Evolutionary conservation across 2,329 filamentous ascomycete genomes (phyloP).

Genomic region (Talaromyces atroroseus): DNA sequence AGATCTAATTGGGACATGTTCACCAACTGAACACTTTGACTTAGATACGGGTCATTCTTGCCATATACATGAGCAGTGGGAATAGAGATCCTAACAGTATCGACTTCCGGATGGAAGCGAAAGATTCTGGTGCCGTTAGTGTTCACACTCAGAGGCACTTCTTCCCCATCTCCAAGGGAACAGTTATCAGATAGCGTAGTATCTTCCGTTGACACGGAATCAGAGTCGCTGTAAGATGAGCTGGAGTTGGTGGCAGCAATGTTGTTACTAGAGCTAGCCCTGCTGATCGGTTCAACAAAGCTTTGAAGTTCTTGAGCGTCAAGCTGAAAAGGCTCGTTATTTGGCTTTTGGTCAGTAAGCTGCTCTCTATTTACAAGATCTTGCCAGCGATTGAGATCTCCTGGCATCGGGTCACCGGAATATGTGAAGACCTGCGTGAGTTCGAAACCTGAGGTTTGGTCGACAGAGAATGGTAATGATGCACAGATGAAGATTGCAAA

Average conservation of each 20-base stretch:
- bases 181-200: background rate
- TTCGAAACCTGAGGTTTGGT: background rate
- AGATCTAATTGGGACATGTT: background rate
- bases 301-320: background rate
- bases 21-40: background rate
- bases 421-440: background rate
- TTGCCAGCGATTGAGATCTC: background rate
- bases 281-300: background rate
- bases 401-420: background rate
- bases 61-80: background rate
- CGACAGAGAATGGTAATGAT: background rate
- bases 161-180: background rate
- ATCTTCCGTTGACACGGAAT: background rate
- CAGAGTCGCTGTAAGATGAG: background rate
- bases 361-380: background rate
- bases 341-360: background rate
- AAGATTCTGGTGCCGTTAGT: background rate
- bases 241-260: background rate
- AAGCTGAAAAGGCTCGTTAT: background rate
- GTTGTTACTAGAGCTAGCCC: background rate
- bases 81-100: background rate
- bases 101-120: background rate
- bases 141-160: background rate
- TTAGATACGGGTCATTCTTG: background rate
- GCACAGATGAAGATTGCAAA: background rate